phyloP scores from a whole-genome alignment of 2,329 filamentous ascomycete species.

The Pyricularia sp. region DNA sequence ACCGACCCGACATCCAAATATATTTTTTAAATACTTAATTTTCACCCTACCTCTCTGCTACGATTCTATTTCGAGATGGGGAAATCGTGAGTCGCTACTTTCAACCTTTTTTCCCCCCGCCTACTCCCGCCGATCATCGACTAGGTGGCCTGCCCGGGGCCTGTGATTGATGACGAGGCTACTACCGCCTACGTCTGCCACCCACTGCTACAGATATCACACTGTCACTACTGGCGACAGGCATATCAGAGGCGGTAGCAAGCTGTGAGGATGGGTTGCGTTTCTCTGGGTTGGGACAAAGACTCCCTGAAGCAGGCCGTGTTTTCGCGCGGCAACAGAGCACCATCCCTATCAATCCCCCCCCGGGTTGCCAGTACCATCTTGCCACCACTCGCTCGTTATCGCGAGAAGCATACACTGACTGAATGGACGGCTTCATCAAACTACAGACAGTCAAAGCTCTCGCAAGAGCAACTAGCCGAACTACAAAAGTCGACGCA shows the following conservation, averaged over 20 bases:
- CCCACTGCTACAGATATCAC: too few relatives aligned
- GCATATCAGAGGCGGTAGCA: not conserved
- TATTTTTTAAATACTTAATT: not conserved
- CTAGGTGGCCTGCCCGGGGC: not conserved
- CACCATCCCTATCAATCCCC: not conserved
- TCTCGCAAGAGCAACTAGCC: constrained; percentile 88
- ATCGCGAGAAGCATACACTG: not conserved
- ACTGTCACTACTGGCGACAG: not conserved
- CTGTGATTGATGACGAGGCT: not conserved
- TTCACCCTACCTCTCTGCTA: not conserved
- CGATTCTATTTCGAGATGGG: constrained; percentile 29
- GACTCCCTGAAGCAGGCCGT: not conserved
- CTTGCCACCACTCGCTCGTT: not conserved
- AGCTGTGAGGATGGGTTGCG: not conserved
- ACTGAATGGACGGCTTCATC: not conserved
- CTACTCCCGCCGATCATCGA: not conserved
- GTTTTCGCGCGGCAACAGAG: not conserved
- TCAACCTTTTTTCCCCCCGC: constrained; percentile 3
- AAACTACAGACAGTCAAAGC: constrained; percentile 78
- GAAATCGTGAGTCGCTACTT: constrained; percentile 38
- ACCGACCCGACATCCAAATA: not conserved
- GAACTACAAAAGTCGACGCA: constrained; percentile 96
- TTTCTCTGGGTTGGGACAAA: too few relatives aligned
- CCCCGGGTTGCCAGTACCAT: not conserved
- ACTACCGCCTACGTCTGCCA: not conserved